Base-by-base conservation (phyloP, 1,139 yeast genomes). In the Nakaseomyces bracarensis region DNA sequence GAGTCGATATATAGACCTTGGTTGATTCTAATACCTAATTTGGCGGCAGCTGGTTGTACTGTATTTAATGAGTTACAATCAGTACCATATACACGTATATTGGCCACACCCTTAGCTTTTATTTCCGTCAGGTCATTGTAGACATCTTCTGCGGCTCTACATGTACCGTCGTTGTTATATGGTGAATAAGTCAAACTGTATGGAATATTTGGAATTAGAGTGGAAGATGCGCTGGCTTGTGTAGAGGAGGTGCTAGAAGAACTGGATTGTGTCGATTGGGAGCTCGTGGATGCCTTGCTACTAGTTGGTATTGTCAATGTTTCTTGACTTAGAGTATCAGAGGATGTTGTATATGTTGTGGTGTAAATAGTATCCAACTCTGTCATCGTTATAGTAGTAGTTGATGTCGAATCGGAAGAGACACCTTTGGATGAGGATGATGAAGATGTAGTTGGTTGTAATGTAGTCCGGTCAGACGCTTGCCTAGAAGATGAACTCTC, bases 1-100 rank as follows among this genome's bases (percentile, higher is more conserved):
- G 66, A 52, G 27, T 66, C 60, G 53, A 87, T 79, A 91, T 93
- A 87, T 64, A 87, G 74, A 35, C 96, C 96, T 69, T 85, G 96
- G 62, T 83, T 82, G 41, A 87, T 77, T 38, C 67, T 75, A 41
- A 87, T 62, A 2, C 95, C 95, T 40, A 82, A 65, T 10, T 63
- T 45, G n/a, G 60, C 55, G 48, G 82, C 74, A 40, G 71, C 73
- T 39, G 91, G 84, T 52, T 79, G 71, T 31, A 86, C 77, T 2
- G 82, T 77, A 25, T 71, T 59, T 47, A 83, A 65, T 20, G 84
- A 75, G 58, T 75, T 70, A 68, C 96, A 87, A 61, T 87, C 96
- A 43, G 85, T 80, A 52, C 95, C 95, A 58, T 87, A 87, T 41
- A 84, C 64, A 67, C 96, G 77, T 44, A 87, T 65, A 41, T 72